A percentile compares a stretch with the other conserved stretches of the same genome.
Conservation (phyloP, 768 basidiomycete species). For the Podaxis sp. region DNA sequence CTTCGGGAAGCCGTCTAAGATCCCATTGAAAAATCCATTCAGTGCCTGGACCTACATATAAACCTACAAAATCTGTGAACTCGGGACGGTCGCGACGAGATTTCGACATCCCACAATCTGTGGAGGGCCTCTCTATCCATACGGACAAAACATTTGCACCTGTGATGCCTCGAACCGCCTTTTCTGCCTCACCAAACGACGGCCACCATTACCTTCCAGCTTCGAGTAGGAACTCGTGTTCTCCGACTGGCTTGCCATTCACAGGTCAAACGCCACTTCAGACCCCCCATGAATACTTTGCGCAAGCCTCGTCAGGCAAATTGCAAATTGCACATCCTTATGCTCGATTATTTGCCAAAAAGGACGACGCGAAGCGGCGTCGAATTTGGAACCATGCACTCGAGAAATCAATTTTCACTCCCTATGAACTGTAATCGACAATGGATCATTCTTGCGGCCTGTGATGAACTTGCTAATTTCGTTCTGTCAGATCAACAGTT, state of each 20-base stretch:
- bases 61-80: neutral
- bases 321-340: conserved; percentile 58
- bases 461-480: neutral
- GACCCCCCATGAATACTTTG: conserved; percentile 3
- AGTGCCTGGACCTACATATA: neutral
- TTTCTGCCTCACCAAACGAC: neutral
- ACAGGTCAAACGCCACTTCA: neutral
- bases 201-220: neutral
- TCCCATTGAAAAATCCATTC: neutral
- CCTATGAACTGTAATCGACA: conserved; percentile 58
- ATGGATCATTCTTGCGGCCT: neutral
- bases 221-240: neutral
- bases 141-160: neutral
- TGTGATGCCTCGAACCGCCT: neutral
- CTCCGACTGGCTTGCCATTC: neutral
- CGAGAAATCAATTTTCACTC: conserved; percentile 67
- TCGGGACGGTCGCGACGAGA: neutral
- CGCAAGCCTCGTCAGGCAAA: conserved; percentile 14
- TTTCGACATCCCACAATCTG: neutral
- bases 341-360: conserved; percentile 65
- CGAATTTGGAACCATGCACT: conserved; percentile 79
- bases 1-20: conserved; percentile 1
- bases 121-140: neutral
- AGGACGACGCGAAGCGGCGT: conserved; percentile 61
- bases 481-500: conserved; percentile 51